Evolutionary conservation across 768 basidiomycete genomes (phyloP).

Genomic region (Boletellus emodensis): DNA sequence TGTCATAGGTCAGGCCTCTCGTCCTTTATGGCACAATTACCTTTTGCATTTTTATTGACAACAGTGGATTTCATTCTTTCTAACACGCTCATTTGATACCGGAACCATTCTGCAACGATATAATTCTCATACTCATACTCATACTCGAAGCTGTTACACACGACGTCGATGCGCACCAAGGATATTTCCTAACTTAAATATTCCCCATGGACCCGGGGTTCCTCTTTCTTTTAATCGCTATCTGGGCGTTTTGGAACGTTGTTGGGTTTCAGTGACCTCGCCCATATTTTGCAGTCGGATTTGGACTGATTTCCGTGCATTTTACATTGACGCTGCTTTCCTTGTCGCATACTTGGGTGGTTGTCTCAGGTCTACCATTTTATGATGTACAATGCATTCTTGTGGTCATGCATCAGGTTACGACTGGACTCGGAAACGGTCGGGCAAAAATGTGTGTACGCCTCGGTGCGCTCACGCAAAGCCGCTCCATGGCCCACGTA

Average conservation of each 20-base stretch:
- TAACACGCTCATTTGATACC: conserved; percentile 29
- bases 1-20: conserved; percentile 15
- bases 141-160: conserved; percentile 8
- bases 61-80: conserved; percentile 16
- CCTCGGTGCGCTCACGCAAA: conserved; percentile 40
- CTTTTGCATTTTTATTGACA: conserved; percentile 10
- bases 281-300: conserved; percentile 13
- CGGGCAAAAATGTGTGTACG: too few relatives aligned
- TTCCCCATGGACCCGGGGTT: conserved; percentile 1
- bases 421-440: background rate
- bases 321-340: background rate
- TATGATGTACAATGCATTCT: conserved; percentile 28
- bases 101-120: conserved; percentile 14
- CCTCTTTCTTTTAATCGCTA: conserved; percentile 5
- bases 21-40: background rate
- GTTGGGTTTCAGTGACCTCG: conserved; percentile 7
- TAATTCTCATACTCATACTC: conserved; percentile 13
- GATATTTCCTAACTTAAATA: conserved; percentile 22
- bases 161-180: conserved; percentile 14
- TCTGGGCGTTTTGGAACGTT: conserved; percentile 18
- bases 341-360: conserved; percentile 6
- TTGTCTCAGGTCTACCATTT: conserved; percentile 16
- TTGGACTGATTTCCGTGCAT: conserved; percentile 15
- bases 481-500: conserved; percentile 87
- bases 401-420: background rate